Percentiles rank a stretch among this genome's conserved stretches.
These are phyloP conservation scores for Turritis glabra DNA, from an alignment of 345 rosid genomes.

Conservation along the genomic window DNA sequence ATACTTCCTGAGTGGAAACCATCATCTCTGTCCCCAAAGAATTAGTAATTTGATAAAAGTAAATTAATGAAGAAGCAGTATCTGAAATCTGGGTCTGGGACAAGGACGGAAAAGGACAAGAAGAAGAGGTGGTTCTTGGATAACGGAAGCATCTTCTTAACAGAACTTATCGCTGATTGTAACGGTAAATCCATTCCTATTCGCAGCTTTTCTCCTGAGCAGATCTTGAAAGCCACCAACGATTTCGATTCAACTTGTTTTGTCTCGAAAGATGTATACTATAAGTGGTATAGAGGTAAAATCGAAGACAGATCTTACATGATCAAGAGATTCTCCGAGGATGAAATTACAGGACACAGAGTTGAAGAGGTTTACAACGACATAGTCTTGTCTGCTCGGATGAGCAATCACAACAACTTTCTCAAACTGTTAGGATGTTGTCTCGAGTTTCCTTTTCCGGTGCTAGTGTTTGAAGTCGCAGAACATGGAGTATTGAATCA, in stretches of 20 bases:
- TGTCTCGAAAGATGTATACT: not conserved
- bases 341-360: not conserved
- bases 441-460: constrained; percentile 29
- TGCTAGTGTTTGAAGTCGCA: constrained; percentile 21
- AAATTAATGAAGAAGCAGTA: not conserved
- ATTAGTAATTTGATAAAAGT: not conserved
- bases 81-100: not conserved
- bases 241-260: constrained; percentile 12
- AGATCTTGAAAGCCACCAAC: constrained; percentile 13
- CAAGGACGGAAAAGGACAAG: not conserved
- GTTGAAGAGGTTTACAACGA: constrained; percentile 6
- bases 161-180: constrained; percentile 4
- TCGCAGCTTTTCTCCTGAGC: not conserved
- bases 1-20: not conserved
- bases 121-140: not conserved
- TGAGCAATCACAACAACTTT: constrained; percentile 21
- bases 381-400: constrained; percentile 21
- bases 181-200: constrained; percentile 27
- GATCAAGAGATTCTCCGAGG: constrained; percentile 25
- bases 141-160: constrained; percentile 13
- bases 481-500: constrained; percentile 21
- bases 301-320: constrained; percentile 24
- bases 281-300: constrained; percentile 14
- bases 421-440: constrained; percentile 21
- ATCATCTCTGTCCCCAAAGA: too few relatives aligned